phyloP scores from a whole-genome alignment of 805 yeast genomes.

The Phaffomyces opuntiae region DNA sequence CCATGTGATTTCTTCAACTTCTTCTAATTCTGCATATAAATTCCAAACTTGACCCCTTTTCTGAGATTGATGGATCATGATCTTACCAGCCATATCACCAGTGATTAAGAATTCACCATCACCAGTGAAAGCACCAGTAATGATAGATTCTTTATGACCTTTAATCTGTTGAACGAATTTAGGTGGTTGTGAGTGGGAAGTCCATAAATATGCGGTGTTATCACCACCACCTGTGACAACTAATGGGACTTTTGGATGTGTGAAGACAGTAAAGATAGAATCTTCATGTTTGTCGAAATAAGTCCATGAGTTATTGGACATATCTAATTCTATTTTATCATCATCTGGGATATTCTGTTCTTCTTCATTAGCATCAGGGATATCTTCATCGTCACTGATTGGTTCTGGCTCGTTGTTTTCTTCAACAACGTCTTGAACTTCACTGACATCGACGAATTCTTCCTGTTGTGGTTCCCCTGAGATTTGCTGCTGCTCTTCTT shows the following conservation, averaged over 20 bases:
- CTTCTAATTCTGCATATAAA: conserved; percentile 62
- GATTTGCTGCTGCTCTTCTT: neutral
- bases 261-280: conserved; percentile 73
- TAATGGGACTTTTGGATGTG: conserved; percentile 79
- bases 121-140: conserved; percentile 72
- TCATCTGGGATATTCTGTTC: conserved; percentile 25
- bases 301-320: conserved; percentile 82
- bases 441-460: conserved; percentile 34
- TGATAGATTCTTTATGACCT: conserved; percentile 85
- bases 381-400: conserved; percentile 24
- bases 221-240: conserved; percentile 97
- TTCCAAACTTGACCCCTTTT: conserved; percentile 84
- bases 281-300: conserved; percentile 90
- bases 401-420: conserved; percentile 23
- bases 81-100: conserved; percentile 92
- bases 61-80: conserved; percentile 62
- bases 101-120: conserved; percentile 80
- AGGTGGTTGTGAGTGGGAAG: conserved; percentile 82
- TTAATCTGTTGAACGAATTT: conserved; percentile 65
- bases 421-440: conserved; percentile 36
- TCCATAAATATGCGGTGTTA: conserved; percentile 84
- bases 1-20: conserved; percentile 89
- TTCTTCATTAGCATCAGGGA: conserved; percentile 27
- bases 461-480: conserved; percentile 12
- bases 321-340: conserved; percentile 64